These are phyloP conservation scores for Phaeosphaeriaceae sp. DNA, from an alignment of 2,329 filamentous ascomycete genomes.

Conservation along the genomic window DNA sequence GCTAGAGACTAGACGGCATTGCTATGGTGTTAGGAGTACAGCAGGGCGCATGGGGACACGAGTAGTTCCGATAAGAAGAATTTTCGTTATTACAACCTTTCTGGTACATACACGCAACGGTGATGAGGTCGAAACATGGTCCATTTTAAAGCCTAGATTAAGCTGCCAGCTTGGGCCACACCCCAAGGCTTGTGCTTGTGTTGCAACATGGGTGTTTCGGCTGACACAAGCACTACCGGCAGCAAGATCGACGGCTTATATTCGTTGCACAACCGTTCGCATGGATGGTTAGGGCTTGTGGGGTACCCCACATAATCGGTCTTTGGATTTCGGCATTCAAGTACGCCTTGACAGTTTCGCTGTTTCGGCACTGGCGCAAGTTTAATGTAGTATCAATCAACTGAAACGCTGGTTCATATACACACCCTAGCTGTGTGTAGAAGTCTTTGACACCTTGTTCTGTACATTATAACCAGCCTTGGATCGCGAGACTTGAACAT, in stretches of 20 bases:
- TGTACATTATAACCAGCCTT: too few relatives aligned
- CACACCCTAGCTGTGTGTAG: too few relatives aligned
- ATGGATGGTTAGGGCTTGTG: not conserved
- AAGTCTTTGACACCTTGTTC: too few relatives aligned
- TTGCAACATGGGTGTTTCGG: slow-evolving; percentile 3
- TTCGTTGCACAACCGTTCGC: not conserved
- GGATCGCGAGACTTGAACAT: too few relatives aligned
- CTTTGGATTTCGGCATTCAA: not conserved
- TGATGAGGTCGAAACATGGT: too few relatives aligned
- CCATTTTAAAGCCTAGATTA: too few relatives aligned
- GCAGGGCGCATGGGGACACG: not conserved
- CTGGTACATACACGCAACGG: not conserved
- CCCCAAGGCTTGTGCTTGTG: not conserved
- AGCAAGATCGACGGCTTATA: not conserved
- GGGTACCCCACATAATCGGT: not conserved
- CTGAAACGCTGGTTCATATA: too few relatives aligned
- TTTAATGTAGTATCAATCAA: too few relatives aligned
- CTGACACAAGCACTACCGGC: not conserved
- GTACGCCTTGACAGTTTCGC: too few relatives aligned
- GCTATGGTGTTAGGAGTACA: not conserved
- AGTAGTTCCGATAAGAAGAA: not conserved
- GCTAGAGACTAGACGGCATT: slow-evolving; percentile 1
- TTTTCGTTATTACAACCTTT: not conserved
- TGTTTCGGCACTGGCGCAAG: too few relatives aligned
- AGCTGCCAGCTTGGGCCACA: too few relatives aligned